Evolutionary conservation across 345 rosid species (phyloP).

Genomic region (Bruguiera sexangula): DNA sequence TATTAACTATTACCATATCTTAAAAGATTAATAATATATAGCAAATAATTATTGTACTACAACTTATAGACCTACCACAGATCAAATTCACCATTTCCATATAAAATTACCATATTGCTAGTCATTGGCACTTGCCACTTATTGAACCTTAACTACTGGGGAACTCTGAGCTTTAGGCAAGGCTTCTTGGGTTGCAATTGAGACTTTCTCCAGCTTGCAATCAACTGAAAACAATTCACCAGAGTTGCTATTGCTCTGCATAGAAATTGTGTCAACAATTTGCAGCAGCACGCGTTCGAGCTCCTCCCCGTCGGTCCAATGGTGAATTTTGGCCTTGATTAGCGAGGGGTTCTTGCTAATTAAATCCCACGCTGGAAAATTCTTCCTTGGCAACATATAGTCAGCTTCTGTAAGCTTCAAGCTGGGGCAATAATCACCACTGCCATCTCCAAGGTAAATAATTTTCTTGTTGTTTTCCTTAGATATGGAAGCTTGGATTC

Average conservation of each 20-base stretch:
- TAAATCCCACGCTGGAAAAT: conserved; percentile 79
- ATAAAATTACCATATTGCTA: too few species aligned
- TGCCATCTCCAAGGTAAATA: conserved; percentile 80
- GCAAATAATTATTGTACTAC: too few species aligned
- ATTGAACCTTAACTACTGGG: conserved; percentile 24
- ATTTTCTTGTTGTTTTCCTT: conserved; percentile 50
- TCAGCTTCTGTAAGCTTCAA: conserved; percentile 55
- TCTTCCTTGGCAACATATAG: conserved; percentile 78
- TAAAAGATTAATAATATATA: too few species aligned
- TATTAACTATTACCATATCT: too few species aligned
- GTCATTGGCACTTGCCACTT: too few species aligned
- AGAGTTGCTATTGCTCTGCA: background rate
- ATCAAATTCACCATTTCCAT: too few species aligned
- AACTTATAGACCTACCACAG: too few species aligned
- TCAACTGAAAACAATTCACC: conserved; percentile 35
- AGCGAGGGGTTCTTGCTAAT: conserved; percentile 48
- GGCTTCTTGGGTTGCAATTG: conserved; percentile 31
- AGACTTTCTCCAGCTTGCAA: conserved; percentile 46
- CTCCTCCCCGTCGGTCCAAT: conserved; percentile 70
- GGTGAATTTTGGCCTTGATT: conserved; percentile 60
- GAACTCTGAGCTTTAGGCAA: conserved; percentile 41
- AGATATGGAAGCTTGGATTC: conserved; percentile 53
- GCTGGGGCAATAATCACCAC: conserved; percentile 79
- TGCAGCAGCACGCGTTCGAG: conserved; percentile 43
- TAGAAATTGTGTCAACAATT: conserved; percentile 23